Base-by-base conservation (phyloP, 495 filamentous ascomycete species). In the Bacidia gigantensis region DNA sequence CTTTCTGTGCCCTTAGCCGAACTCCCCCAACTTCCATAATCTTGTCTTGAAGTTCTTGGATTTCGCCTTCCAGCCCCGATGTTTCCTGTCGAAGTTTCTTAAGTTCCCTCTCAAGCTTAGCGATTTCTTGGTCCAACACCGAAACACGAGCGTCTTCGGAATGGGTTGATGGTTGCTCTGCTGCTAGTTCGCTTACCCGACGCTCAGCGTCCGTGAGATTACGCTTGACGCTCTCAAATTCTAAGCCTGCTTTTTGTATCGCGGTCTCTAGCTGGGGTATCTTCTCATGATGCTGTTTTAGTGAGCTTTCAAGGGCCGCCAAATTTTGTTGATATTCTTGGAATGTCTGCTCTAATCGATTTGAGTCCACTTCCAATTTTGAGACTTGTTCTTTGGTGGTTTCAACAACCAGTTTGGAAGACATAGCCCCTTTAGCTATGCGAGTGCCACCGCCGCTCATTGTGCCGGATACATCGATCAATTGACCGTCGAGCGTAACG, bases 11-110 rank as follows among this genome's bases (percentile, higher is more conserved):
- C 43, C 92, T 81, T 10, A 98, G 80, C 63, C 85, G 83, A 42
- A 96, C 89, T 68, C 92, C 92, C 54, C 92, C 92, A 50, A 93
- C 81, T 67, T 95, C 84, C 90, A 97, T 96, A 60, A 98, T 97
- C 72, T 92, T 93, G 71, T 86, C 83, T 64, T 97, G 89, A 18
- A 98, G 73, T 1, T 69, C 72, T 66, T 92, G 87, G 58, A 98
- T 95, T 64, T 95, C 92, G 38, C 83, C 80, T 59, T 98, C 93
- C 20, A 95, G 81, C 24, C 80, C 87, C 14, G 82, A 72, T 38
- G 85, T 95, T 64, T 96, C 87, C 20, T 74, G 69, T 50, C 83
- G 83, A 10, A 97, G 74, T 56, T 84, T 86, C 32, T 83, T 78
- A 20, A 95, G 77, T 58, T 97, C 87, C 44, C 80, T 74, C 56